Base-by-base conservation (phyloP, 495 filamentous ascomycete species). In the Penicillium silybi region DNA sequence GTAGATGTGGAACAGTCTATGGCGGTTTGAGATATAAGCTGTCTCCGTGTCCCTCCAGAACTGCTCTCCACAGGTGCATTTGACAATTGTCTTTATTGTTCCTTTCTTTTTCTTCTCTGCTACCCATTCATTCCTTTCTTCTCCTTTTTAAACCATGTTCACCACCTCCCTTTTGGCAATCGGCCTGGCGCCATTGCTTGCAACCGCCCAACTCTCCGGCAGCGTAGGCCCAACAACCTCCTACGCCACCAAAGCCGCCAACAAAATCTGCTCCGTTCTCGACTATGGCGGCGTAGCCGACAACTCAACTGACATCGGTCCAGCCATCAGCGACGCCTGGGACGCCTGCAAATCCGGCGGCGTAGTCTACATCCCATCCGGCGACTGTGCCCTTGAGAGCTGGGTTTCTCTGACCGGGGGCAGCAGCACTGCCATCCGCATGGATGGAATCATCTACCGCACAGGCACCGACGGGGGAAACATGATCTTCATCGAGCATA, bases 391-490 rank as follows among this genome's bases (percentile, higher is more conserved):
- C 1, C 51, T 74, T 15, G 46, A 48, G 4, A 66, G 63, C 0
- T 73, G 67, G 58, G 75, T 72, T 0, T 62, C 46, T 1, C 61
- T 79, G 17, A 67, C 54, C 23, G 66, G 64, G 8, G 75, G 75
- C 9, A 61, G 46, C 16, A 69, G 56, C 37, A 73, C 67, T 60
- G 72, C 77, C 10, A 57, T 80, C 23, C 68, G 76, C 41, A 56
- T 81, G 13, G 78, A 81, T 48, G 78, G 78, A 15, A 69, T 71
- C 41, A 74, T 81, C 45, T 74, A 72, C 27, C 67, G 74, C 18
- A 70, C 64, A 20, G 75, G 73, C 3, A 70, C 62, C 5, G 70
- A 59, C 10, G 70, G 65, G 10, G 79, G 77, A 2, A 78, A 78
- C 53, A 79, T 80, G 69, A 77, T 83, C 46, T 61, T 68, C 17